Percentiles rank a stretch among this genome's conserved stretches.
Conservation (phyloP, 2,329 filamentous ascomycete genomes). For the Trichoderma afroharzianum region DNA sequence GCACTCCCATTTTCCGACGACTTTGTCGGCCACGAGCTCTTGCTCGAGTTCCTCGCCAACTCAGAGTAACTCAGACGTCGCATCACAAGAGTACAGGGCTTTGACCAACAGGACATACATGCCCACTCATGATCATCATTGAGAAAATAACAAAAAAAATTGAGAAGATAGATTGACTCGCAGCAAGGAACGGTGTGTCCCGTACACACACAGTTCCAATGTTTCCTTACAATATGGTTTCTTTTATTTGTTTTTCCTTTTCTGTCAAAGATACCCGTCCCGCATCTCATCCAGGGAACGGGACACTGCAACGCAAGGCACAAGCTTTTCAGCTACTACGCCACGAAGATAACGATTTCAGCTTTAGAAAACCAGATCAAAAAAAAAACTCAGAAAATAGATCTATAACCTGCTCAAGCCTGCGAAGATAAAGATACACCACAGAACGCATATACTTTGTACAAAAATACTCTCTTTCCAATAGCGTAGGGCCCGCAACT, state of each 20-base stretch:
- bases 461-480: no score
- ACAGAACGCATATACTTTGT: no score
- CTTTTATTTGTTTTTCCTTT: neutral
- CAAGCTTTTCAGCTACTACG: neutral
- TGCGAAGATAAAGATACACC: no score
- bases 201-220: neutral
- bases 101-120: neutral
- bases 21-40: neutral
- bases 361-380: neutral
- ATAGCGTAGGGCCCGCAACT: no score
- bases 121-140: neutral
- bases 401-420: no score
- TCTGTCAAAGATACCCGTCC: slow-evolving; percentile 4
- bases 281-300: neutral
- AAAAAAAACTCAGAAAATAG: neutral
- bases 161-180: neutral
- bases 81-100: neutral
- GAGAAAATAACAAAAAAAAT: neutral
- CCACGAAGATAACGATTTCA: neutral
- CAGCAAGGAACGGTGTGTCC: neutral
- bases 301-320: neutral
- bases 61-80: neutral
- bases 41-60: neutral
- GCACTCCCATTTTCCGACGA: neutral
- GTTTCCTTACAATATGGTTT: neutral